These are phyloP conservation scores for Emydomyces testavorans DNA, from an alignment of 2,329 filamentous ascomycete genomes.

Conservation along the genomic window DNA sequence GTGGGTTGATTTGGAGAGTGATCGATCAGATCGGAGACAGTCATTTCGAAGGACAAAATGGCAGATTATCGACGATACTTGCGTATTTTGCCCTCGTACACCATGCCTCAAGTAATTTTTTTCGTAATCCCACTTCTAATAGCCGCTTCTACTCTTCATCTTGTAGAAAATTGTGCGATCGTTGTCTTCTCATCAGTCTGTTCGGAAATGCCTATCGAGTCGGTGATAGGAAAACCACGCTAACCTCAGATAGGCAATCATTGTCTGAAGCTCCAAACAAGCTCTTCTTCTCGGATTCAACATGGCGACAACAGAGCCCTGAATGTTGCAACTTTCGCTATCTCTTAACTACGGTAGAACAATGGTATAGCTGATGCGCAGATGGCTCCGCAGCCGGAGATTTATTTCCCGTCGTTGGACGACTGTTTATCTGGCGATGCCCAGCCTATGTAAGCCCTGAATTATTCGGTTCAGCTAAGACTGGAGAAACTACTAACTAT, in stretches of 20 bases:
- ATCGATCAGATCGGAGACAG: conserved; percentile 42
- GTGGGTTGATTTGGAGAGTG: conserved; percentile 73
- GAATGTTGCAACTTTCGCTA: background rate
- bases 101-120: too few species aligned
- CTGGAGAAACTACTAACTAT: conserved; percentile 21
- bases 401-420: conserved; percentile 75
- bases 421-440: conserved; percentile 72
- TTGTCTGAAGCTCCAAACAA: conserved; percentile 17
- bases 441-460: conserved; percentile 55
- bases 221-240: conserved; percentile 11
- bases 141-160: background rate
- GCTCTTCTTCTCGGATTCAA: conserved; percentile 17
- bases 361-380: conserved; percentile 33
- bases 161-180: background rate
- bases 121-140: background rate
- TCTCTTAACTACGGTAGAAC: conserved; percentile 3
- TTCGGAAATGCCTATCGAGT: background rate
- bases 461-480: background rate
- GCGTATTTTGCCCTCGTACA: background rate
- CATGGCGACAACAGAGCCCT: background rate
- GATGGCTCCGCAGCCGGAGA: conserved; percentile 61
- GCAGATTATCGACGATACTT: background rate
- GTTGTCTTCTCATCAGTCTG: background rate
- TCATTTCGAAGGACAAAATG: background rate
- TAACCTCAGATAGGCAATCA: conserved; percentile 29